A percentile compares a stretch with the other conserved stretches of the same genome.
Evolutionary conservation across 1,139 yeast species (phyloP).

Genomic region (Suhomyces atakaporum): DNA sequence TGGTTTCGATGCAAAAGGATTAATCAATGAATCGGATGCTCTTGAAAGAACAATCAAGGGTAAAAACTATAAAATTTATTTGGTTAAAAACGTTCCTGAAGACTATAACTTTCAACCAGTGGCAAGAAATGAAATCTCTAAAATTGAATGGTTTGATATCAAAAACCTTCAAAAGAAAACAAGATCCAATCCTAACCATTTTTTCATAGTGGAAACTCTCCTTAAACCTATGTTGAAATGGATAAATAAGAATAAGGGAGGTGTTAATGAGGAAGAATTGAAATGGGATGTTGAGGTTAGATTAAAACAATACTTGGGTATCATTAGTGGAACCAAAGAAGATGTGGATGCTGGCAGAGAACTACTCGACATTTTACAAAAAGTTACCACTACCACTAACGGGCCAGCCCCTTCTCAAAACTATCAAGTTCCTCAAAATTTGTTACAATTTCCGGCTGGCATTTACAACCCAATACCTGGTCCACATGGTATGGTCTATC

Average conservation of each 20-base stretch:
- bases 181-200: conserved; percentile 47
- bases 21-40: conserved; percentile 67
- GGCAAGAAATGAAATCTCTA: conserved; percentile 84
- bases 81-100: conserved; percentile 80
- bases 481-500: conserved; percentile 22
- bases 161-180: conserved; percentile 38
- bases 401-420: conserved; percentile 7
- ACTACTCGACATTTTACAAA: conserved; percentile 62
- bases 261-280: conserved; percentile 56
- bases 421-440: conserved; percentile 11
- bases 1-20: conserved; percentile 80
- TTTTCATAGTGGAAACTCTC: conserved; percentile 61
- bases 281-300: conserved; percentile 60
- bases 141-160: conserved; percentile 48
- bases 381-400: conserved; percentile 24
- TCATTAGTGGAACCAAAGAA: conserved; percentile 32
- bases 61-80: conserved; percentile 81
- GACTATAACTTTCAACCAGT: conserved; percentile 71
- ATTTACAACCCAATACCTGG: conserved; percentile 9
- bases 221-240: conserved; percentile 60
- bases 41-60: conserved; percentile 82
- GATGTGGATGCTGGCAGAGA: conserved; percentile 75
- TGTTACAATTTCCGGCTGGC: conserved; percentile 9
- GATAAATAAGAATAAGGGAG: conserved; percentile 53
- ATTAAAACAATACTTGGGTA: conserved; percentile 64